Conservation (phyloP, 2,329 filamentous ascomycete genomes). For the Dissoconium aciculare region DNA sequence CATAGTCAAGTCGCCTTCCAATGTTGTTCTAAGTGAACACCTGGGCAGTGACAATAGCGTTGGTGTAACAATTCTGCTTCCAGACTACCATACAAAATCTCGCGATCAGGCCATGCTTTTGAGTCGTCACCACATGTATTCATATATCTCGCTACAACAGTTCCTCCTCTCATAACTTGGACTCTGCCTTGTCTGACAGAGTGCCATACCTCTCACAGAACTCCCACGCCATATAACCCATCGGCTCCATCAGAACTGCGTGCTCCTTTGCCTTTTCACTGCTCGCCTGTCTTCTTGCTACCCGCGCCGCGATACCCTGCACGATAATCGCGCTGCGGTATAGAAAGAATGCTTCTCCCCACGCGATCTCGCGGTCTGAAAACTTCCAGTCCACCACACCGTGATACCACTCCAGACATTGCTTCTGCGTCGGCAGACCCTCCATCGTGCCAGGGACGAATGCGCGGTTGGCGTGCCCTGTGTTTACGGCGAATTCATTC, state of each 20-base stretch:
- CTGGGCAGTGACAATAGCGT: no score
- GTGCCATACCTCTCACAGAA: no score
- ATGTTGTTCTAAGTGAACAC: no score
- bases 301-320: conserved; percentile 88
- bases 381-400: conserved; percentile 55
- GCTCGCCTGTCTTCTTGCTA: conserved; percentile 75
- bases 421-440: conserved; percentile 47
- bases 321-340: conserved; percentile 47
- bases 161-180: no score
- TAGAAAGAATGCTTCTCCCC: conserved; percentile 49
- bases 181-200: no score
- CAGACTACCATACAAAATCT: no score
- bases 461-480: conserved; percentile 29
- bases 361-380: conserved; percentile 43
- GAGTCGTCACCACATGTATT: no score
- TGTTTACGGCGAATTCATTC: conserved; percentile 19
- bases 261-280: conserved; percentile 66
- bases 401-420: conserved; percentile 51
- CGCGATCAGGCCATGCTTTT: no score
- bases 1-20: no score
- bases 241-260: conserved; percentile 50
- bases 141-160: no score
- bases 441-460: conserved; percentile 51
- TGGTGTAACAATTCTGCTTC: no score
- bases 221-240: conserved; percentile 70